Conservation (phyloP, 192 early-diverging fungal genomes). For the Bifiguratus adelaidae region DNA sequence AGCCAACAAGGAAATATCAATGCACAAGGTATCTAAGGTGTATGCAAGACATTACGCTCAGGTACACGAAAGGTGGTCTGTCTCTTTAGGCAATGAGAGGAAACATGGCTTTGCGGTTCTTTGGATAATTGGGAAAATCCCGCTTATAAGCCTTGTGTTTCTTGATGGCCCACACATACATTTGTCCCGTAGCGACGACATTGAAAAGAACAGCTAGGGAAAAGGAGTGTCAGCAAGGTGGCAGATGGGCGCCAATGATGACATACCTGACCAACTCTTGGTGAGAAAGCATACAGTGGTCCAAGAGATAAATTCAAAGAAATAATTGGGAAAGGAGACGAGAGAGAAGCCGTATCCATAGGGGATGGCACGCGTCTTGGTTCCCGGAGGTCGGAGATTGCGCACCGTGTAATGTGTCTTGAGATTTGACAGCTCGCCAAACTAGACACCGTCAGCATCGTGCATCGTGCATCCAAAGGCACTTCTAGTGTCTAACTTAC, state of each 20-base stretch:
- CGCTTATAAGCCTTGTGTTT: constrained; percentile 85
- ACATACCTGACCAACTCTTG: constrained; percentile 39
- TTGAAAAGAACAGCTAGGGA: constrained; percentile 48
- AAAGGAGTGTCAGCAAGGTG: background rate
- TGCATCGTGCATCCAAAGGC: constrained; percentile 8
- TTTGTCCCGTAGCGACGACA: constrained; percentile 65
- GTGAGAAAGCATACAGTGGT: constrained; percentile 60
- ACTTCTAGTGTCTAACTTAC: constrained; percentile 23
- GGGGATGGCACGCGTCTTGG: constrained; percentile 77
- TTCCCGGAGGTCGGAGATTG: constrained; percentile 84
- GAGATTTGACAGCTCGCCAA: constrained; percentile 78
- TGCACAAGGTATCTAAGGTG: no score
- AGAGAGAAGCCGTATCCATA: constrained; percentile 85
- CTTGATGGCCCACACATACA: constrained; percentile 94
- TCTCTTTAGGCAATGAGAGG: constrained; percentile 58
- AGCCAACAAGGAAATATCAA: no score
- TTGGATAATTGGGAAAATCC: constrained; percentile 89
- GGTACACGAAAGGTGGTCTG: no score
- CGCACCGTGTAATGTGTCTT: constrained; percentile 79
- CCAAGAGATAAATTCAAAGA: constrained; percentile 86
- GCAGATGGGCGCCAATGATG: constrained; percentile 5
- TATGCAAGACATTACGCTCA: no score
- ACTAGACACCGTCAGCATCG: constrained; percentile 23
- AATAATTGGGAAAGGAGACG: constrained; percentile 90
- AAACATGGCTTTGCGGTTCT: constrained; percentile 69